Base-by-base conservation (phyloP, 768 basidiomycete genomes). In the Vararia minispora region DNA sequence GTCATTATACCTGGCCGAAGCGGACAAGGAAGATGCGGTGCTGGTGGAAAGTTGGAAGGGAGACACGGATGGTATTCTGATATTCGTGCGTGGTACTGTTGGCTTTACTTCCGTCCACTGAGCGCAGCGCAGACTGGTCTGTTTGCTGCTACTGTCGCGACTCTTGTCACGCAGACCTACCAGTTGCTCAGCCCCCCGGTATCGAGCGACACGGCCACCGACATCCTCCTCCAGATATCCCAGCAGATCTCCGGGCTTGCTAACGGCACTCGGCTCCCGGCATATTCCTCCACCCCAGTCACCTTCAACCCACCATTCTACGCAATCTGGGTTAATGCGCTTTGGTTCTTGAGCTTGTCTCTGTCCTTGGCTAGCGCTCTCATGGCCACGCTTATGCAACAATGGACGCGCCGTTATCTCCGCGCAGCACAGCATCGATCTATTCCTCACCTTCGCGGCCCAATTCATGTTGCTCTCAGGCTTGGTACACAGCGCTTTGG, bases 81-180 rank as follows among this genome's bases (percentile, higher is more conserved):
- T 48, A 17, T 48, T 48, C 9, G 47, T 48, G 28, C 29, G 47
- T 20, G n/a, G n/a, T n/a, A n/a, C n/a, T n/a, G n/a, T n/a, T n/a
- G n/a, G n/a, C n/a, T n/a, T 14, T 5, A 6, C 2, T 20, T 17
- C 21, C 4, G 4, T 24, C 18, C 33, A 44, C 10, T 7, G 5
- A 13, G 6, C 18, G n/a, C 11, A 10, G 3, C 17, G 6, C 26
- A 47, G 47, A 26, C 38, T 17, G 40, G 44, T 6, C 24, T 50
- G 8, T 50, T 50, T 29, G 46, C 49, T 7, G 35, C 44, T 12
- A 49, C 40, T 20, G 37, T 46, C 20, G 40, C 48, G 21, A 35
- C 44, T 22, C 46, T 50, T 18, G 37, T 50, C 29, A 36, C 49
- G 28, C 38, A 49, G 30, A 40, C 32, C 29, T 50, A 50, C 33